A percentile compares a stretch with the other conserved stretches of the same genome.
These are phyloP conservation scores for Blechomonas ayalai DNA, from an alignment of 208 protist genomes.

Conservation along the genomic window DNA sequence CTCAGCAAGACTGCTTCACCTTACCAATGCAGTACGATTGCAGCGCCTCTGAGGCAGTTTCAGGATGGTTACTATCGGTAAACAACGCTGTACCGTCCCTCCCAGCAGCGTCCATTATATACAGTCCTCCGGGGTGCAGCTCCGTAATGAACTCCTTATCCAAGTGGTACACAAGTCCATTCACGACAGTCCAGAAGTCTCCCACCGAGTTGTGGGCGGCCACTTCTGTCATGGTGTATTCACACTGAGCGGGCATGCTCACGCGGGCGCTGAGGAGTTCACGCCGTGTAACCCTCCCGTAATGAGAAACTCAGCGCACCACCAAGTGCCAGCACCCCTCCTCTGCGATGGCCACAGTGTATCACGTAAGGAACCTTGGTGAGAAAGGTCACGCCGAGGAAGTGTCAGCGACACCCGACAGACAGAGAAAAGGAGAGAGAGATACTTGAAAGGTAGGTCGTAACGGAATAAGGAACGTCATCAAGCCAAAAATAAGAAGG, in stretches of 20 bases:
- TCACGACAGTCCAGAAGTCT: conserved; percentile 47
- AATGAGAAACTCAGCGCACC: too few species aligned
- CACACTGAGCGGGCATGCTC: background rate
- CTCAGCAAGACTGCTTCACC: conserved; percentile 7
- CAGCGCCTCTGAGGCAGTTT: conserved; percentile 12
- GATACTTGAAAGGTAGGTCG: too few species aligned
- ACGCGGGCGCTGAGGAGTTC: too few species aligned
- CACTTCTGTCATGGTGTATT: conserved; percentile 26
- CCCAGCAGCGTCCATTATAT: conserved; percentile 24
- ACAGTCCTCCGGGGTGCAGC: conserved; percentile 21
- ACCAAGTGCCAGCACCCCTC: too few species aligned
- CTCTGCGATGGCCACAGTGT: too few species aligned
- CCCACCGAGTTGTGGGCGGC: conserved; percentile 22
- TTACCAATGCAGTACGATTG: conserved; percentile 20
- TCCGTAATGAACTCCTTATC: conserved; percentile 19
- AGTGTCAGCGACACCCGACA: too few species aligned
- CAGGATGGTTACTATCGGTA: conserved; percentile 11
- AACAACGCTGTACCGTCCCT: conserved; percentile 30
- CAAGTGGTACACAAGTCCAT: conserved; percentile 32
- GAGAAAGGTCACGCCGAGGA: too few species aligned
- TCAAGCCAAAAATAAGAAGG: too few species aligned
- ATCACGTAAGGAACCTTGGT: too few species aligned
- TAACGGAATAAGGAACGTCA: too few species aligned
- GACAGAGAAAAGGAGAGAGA: too few species aligned
- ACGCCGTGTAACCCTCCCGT: too few species aligned